These are phyloP conservation scores for Pyrenochaeta sp. DNA, from an alignment of 2,329 filamentous ascomycete species.

Conservation along the genomic window DNA sequence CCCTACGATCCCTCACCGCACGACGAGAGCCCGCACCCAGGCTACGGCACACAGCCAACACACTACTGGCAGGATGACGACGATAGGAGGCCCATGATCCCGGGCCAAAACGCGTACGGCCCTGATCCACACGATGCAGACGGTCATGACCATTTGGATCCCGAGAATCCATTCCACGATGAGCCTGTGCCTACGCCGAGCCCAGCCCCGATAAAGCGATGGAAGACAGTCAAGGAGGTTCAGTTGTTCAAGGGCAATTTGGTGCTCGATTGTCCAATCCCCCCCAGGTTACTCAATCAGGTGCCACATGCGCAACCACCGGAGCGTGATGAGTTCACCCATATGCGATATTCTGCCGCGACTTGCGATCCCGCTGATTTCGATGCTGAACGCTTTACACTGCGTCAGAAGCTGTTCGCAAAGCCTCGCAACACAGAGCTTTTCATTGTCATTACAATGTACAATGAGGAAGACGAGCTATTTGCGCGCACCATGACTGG, in stretches of 20 bases:
- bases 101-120: conserved; percentile 67
- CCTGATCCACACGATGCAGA: conserved; percentile 62
- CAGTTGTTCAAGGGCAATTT: conserved; percentile 95
- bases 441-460: conserved; percentile 98
- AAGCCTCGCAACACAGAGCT: conserved; percentile 93
- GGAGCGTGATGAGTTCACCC: conserved; percentile 85
- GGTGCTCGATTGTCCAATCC: conserved; percentile 94
- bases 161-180: conserved; percentile 47
- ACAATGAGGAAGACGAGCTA: conserved; percentile 96
- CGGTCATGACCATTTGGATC: conserved; percentile 54
- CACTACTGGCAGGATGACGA: conserved; percentile 73
- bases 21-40: conserved; percentile 63
- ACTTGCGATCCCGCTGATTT: conserved; percentile 93
- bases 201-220: conserved; percentile 76
- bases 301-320: conserved; percentile 79
- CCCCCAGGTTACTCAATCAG: conserved; percentile 84
- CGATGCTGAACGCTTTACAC: conserved; percentile 85
- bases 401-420: conserved; percentile 89
- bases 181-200: conserved; percentile 58
- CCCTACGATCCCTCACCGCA: conserved; percentile 76
- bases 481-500: conserved; percentile 96
- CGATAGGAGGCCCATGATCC: conserved; percentile 78
- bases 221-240: conserved; percentile 99
- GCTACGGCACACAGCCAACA: conserved; percentile 57
- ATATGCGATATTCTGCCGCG: conserved; percentile 92